Base-by-base conservation (phyloP, 371 early-diverging fungal genomes). In the Lichtheimia hyalospora region DNA sequence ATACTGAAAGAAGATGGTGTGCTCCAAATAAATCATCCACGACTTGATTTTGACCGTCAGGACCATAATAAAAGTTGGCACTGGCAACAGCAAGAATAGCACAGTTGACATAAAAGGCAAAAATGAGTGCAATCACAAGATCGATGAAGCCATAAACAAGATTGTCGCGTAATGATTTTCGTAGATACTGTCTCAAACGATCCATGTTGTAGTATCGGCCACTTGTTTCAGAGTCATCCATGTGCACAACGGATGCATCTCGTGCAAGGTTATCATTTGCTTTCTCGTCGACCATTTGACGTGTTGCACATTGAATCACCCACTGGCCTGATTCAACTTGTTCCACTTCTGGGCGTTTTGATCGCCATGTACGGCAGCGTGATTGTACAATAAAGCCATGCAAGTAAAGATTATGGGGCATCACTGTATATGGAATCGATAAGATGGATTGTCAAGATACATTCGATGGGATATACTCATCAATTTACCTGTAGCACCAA, bases 1-100 rank as follows among this genome's bases (percentile, higher is more conserved):
- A 79, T 49, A 77, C 64, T 5, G 66, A 61, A 48, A 94, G 57
- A 5, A 91, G 73, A 2, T 62, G 61, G 68, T 85, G 85, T 0
- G 93, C 94, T 60, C 85, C 84, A 51, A 81, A 81, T 21, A 94
- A 67, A 57, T 89, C 89, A 14, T 70, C 67, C 1, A 76, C 69
- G 18, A 56, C 62, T 5, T 64, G 68, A 1, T 54, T 53, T 25
- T 75, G 71, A 0, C 64, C 58, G 16, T 64, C 64, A 24, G 75
- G 71, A 10, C 71, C 74, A 61, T 84, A 86, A 67, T 75, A 84
- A 70, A 93, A 93, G 42, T 86, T 82, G n/a, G 94, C 84, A 5
- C 86, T 80, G n/a, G 92, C 79, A 20, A 93, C 92, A 23, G 91
- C 87, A 16, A 93, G 68, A 49, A 93, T 93, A 18, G 91, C 83